These are phyloP conservation scores for Backusella liffmaniae DNA, from an alignment of 192 early-diverging fungal genomes.

Conservation along the genomic window DNA sequence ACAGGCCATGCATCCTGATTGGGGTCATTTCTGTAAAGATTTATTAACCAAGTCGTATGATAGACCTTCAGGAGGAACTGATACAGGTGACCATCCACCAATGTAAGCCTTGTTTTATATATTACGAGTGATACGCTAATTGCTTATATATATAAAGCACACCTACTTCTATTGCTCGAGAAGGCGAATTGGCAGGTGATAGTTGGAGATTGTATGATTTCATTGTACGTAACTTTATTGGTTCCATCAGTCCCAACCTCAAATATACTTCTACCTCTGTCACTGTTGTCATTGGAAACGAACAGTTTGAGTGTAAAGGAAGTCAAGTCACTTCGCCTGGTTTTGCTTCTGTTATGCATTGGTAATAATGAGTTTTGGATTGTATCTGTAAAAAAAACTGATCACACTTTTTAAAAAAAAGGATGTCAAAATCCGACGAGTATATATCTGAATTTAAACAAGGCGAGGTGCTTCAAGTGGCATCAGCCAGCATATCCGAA, in stretches of 20 bases:
- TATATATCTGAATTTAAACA: slow-evolving; percentile 35
- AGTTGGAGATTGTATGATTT: slow-evolving; percentile 53
- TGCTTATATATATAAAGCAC: slow-evolving; percentile 27
- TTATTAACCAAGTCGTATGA: slow-evolving; percentile 34
- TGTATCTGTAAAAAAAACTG: not conserved
- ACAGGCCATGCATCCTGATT: slow-evolving; percentile 38
- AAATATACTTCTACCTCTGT: slow-evolving; percentile 41
- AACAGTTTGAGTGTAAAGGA: slow-evolving; percentile 44
- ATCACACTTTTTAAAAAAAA: not conserved
- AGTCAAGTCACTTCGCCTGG: slow-evolving; percentile 34
- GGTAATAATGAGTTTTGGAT: slow-evolving; percentile 15
- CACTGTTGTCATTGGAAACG: slow-evolving; percentile 34
- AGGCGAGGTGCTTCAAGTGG: slow-evolving; percentile 26
- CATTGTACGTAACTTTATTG: slow-evolving; percentile 40
- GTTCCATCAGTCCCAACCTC: slow-evolving; percentile 42
- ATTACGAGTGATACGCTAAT: not conserved
- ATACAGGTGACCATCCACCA: slow-evolving; percentile 54
- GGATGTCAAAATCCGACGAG: slow-evolving; percentile 36
- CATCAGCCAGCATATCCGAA: slow-evolving; percentile 32
- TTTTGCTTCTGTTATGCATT: slow-evolving; percentile 45
- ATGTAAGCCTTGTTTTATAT: slow-evolving; percentile 33
- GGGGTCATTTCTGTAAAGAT: slow-evolving; percentile 35
- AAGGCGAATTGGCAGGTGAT: slow-evolving; percentile 41
- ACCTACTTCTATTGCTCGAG: slow-evolving; percentile 41
- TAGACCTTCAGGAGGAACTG: slow-evolving; percentile 41